Evolutionary conservation across 305 asterid genomes (phyloP).

Genomic region (Fraxinus sp.): DNA sequence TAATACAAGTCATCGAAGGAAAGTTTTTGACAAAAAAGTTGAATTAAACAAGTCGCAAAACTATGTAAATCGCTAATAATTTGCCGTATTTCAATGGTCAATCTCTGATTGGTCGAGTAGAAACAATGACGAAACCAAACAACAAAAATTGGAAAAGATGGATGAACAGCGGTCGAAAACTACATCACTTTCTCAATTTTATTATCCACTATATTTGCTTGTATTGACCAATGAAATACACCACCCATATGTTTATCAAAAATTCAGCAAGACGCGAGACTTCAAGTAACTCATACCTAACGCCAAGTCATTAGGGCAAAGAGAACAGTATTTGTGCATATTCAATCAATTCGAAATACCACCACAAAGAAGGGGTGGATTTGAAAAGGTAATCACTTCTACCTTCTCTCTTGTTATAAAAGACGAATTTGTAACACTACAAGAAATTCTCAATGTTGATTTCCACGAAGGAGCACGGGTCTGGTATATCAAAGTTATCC

Average conservation of each 20-base stretch:
- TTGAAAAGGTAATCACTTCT: not conserved
- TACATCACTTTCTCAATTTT: not conserved
- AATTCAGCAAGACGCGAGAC: not conserved
- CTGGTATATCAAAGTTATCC: constrained; percentile 44
- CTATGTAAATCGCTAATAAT: not conserved
- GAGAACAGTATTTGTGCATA: not conserved
- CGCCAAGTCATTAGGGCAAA: not conserved
- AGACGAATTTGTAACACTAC: not conserved
- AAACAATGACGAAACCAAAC: not conserved
- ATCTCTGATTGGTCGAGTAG: not conserved
- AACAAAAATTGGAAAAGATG: not conserved
- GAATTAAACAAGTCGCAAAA: not conserved
- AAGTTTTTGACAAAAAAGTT: not conserved
- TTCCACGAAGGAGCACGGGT: constrained; percentile 48
- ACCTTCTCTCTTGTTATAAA: not conserved
- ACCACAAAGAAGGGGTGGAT: not conserved
- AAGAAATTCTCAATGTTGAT: constrained; percentile 36
- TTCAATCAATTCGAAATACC: not conserved
- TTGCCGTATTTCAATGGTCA: not conserved
- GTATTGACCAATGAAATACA: not conserved
- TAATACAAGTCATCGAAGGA: not conserved
- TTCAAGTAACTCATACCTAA: not conserved
- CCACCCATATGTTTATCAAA: not conserved
- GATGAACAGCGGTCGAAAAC: not conserved
- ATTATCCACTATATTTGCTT: not conserved